Percentiles rank a stretch among this genome's conserved stretches.
Evolutionary conservation across 345 rosid genomes (phyloP).

Genomic region (Capsella bursapastoris): DNA sequence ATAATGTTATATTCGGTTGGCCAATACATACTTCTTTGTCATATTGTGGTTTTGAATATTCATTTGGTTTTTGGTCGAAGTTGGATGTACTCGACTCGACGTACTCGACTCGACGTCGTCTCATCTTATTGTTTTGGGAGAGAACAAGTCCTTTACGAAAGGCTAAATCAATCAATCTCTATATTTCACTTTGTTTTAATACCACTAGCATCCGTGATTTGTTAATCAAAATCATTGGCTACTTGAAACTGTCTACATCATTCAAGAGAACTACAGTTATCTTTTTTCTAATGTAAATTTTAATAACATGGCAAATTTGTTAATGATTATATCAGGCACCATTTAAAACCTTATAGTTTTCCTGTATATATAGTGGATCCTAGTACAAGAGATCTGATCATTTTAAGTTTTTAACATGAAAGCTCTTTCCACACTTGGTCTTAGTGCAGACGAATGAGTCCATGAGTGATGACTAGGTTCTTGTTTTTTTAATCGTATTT

Average conservation of each 20-base stretch:
- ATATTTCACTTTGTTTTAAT: not conserved
- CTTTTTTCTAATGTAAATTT: not conserved
- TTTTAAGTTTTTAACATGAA: conserved; percentile 14
- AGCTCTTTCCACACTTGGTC: conserved; percentile 13
- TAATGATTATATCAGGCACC: not conserved
- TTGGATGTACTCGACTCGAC: not conserved
- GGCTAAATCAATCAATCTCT: not conserved
- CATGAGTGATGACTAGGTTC: conserved; percentile 8
- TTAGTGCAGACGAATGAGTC: not conserved
- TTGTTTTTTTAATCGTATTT: not conserved
- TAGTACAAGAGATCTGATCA: conserved; percentile 21
- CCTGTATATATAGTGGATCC: not conserved
- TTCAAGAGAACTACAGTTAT: not conserved
- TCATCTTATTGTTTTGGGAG: not conserved
- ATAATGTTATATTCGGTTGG: conserved; percentile 6
- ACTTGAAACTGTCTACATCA: conserved; percentile 24
- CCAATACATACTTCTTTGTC: conserved; percentile 12
- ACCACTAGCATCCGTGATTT: not conserved
- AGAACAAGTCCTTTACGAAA: not conserved
- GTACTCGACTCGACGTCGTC: too few relatives aligned
- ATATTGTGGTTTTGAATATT: conserved; percentile 2
- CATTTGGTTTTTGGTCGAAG: not conserved
- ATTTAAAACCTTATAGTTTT: not conserved
- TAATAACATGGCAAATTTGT: not conserved
- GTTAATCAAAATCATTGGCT: conserved; percentile 3